phyloP scores from a whole-genome alignment of 176 grass and related monocot genomes.

The Phyllostachys edulis region DNA sequence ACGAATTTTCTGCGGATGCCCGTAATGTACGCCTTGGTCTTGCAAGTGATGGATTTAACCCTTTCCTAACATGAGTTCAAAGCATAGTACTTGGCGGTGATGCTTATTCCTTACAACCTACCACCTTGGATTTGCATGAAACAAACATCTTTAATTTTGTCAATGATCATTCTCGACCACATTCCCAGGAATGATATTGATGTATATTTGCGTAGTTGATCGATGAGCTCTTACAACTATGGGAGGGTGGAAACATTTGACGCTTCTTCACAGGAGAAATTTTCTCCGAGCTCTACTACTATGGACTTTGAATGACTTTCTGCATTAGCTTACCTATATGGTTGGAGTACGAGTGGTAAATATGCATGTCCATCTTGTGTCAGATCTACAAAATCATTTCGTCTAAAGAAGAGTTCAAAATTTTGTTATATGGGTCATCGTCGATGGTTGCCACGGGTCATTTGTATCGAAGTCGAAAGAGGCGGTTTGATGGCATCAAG shows the following conservation, averaged over 20 bases:
- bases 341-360: background rate
- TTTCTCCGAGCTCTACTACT: conserved; percentile 25
- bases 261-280: background rate
- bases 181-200: conserved; percentile 10
- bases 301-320: conserved; percentile 48
- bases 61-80: conserved; percentile 10
- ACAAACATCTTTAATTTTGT: conserved; percentile 17
- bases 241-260: conserved; percentile 18
- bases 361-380: conserved; percentile 2
- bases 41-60: background rate
- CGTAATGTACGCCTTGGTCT: conserved; percentile 5
- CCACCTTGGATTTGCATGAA: conserved; percentile 12
- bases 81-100: conserved; percentile 26
- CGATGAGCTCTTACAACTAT: background rate
- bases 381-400: background rate
- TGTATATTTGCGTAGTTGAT: background rate
- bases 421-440: background rate
- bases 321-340: conserved; percentile 35
- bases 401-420: background rate
- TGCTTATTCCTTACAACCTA: conserved; percentile 16
- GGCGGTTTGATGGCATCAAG: background rate
- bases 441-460: background rate
- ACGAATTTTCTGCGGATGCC: background rate
- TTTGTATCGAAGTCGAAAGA: background rate
- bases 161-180: background rate